Base-by-base conservation (phyloP, 768 basidiomycete genomes). In the Candolleomyces aberdarensis region DNA sequence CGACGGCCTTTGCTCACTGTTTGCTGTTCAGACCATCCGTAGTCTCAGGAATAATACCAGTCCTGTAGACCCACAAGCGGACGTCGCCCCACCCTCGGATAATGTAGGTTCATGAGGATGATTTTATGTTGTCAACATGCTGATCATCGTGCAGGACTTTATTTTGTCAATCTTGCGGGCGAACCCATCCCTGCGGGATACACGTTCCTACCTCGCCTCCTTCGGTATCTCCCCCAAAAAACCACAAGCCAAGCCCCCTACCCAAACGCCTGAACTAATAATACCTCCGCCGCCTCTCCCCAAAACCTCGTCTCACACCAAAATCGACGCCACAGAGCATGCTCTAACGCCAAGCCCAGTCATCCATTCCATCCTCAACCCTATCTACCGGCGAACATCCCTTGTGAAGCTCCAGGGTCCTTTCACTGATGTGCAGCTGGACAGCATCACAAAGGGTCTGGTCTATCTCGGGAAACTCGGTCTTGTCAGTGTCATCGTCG, bases 351-450 rank as follows among this genome's bases (percentile, higher is more conserved):
- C 80, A 8, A 86, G 77, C 61, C 83, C 81, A 8, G 78, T 89
- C 65, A 75, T 90, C 62, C 81, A 85, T 6, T 87, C 88, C n/a
- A 88, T 91, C 65, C 79, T 96, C n/a, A 80, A 95, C 68, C 96
- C 96, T 6, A 84, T 92, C 57, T 78, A 86, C 60, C 83, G 87
- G 48, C 89, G 93, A 56, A 96, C 97, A 0, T 94, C 96, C 5
- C 85, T 99, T 15, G 96, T 99, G 66, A 98, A 98, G 75, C 78
- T 98, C 2, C 97, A 98, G 72, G 94, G 96, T 10, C 97, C 97
- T 2, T 98, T 98, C 71, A 90, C 86, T 10, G 90, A 96, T 74
- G 82, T 87, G 8, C 97, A 98, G 68, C 85, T 98, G 60, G 92
- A 96, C 65, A 96, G 95, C 71, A 93, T 99, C 65, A 87, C 91